These are phyloP conservation scores for Pinus albicaulis DNA, from an alignment of 75 land plant species.

Conservation along the genomic window DNA sequence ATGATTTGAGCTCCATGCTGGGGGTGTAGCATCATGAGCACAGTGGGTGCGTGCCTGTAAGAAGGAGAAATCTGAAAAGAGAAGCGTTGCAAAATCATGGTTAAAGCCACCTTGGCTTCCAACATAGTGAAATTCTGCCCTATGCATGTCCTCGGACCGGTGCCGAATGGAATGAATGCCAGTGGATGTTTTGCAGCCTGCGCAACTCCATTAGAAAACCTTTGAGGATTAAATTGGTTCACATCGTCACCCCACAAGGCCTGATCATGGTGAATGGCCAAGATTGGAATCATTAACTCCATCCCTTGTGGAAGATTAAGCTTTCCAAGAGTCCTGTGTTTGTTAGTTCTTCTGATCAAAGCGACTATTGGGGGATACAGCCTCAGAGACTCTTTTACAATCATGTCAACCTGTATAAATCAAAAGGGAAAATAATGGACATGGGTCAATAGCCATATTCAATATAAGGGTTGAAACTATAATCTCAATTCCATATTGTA, in stretches of 20 bases:
- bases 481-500: too few species aligned
- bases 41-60: conserved; percentile 43
- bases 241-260: conserved; percentile 39
- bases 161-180: conserved; percentile 57
- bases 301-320: conserved; percentile 9
- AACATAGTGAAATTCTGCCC: conserved; percentile 50
- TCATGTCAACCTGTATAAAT: conserved; percentile 25
- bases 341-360: conserved; percentile 9
- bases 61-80: conserved; percentile 33
- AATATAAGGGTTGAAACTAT: too few species aligned
- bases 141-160: conserved; percentile 59
- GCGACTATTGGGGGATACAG: conserved; percentile 29
- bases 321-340: conserved; percentile 14
- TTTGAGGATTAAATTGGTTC: conserved; percentile 23
- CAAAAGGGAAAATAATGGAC: not conserved
- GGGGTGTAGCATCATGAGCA: conserved; percentile 8
- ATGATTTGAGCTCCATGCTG: conserved; percentile 21
- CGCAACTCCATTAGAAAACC: conserved; percentile 15
- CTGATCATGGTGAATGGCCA: conserved; percentile 23
- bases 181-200: conserved; percentile 15
- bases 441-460: too few species aligned
- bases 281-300: conserved; percentile 15
- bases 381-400: conserved; percentile 33
- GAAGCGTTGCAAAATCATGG: conserved; percentile 48
- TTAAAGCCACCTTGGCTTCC: conserved; percentile 42